Conservation (phyloP, 495 filamentous ascomycete genomes). For the Pseudomonodictys pantanalensis region DNA sequence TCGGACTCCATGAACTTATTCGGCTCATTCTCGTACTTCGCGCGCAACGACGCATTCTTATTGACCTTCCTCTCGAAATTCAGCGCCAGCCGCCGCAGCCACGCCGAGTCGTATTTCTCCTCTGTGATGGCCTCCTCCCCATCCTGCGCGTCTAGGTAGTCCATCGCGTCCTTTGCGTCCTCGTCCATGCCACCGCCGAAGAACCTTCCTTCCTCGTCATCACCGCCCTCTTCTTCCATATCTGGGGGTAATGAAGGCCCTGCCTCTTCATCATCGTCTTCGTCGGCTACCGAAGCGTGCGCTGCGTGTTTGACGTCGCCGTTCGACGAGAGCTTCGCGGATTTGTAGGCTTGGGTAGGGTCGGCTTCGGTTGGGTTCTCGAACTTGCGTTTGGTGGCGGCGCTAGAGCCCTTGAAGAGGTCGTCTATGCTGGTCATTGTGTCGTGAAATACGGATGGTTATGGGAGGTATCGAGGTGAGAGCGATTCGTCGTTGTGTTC, state of each 20-base stretch:
- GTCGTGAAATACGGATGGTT: background rate
- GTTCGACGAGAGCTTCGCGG: constrained; percentile 65
- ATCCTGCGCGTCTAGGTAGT: constrained; percentile 77
- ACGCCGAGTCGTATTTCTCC: constrained; percentile 78
- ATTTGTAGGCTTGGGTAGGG: constrained; percentile 69
- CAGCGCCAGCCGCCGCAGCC: constrained; percentile 77
- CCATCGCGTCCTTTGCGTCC: constrained; percentile 78
- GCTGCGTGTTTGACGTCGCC: constrained; percentile 62
- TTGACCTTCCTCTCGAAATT: constrained; percentile 88
- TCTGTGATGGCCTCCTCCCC: constrained; percentile 52
- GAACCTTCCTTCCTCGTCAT: constrained; percentile 92
- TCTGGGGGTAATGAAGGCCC: constrained; percentile 67
- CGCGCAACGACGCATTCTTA: constrained; percentile 88
- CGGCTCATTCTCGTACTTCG: constrained; percentile 81
- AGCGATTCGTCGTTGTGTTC: too few species aligned
- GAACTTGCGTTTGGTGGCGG: constrained; percentile 44
- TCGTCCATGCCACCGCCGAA: constrained; percentile 87
- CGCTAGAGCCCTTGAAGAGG: constrained; percentile 42
- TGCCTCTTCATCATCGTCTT: constrained; percentile 58
- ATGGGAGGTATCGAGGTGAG: too few species aligned
- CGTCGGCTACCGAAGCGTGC: constrained; percentile 58
- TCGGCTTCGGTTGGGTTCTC: constrained; percentile 34
- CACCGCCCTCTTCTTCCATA: constrained; percentile 55
- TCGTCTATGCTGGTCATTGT: constrained; percentile 46
- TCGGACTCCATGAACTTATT: constrained; percentile 83